Base-by-base conservation (phyloP, 192 early-diverging fungal species). In the Kickxella alabastrina region DNA sequence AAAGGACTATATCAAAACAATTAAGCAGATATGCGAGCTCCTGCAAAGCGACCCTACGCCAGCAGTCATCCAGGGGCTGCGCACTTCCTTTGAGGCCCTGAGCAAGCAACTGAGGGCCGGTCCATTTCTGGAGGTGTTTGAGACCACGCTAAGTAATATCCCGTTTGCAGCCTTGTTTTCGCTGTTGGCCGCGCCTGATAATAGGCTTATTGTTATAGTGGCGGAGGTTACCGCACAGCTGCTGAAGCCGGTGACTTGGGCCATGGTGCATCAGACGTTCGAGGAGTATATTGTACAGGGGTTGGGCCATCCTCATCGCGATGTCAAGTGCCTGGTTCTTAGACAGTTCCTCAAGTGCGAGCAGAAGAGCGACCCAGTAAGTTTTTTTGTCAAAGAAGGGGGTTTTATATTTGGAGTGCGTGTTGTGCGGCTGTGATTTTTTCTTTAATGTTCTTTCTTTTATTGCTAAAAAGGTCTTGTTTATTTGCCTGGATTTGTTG, bases 271-370 rank as follows among this genome's bases (percentile, higher is more conserved):
- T 44, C 59, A 70, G 51, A 70, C 62, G 23, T 71, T 71, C 19
- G 67, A 71, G 26, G 75, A 77, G 48, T 71, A 77, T 41, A 68
- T 77, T 22, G 55, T 71, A 25, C 65, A 70, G 41, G 75, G 75
- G 15, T 49, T 77, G 36, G 63, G 54, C 24, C 67, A 70, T 31
- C 67, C 67, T 25, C 62, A 77, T 40, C 68, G 62, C 6, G 55
- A 43, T n/a, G 73, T 76, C 6, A 63, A 65, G 42, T 53, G 51
- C 18, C 59, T 76, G 43, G 73, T 68, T 12, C 44, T 76, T 50
- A 53, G 52, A 5, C 73, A 76, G 52, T 64, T 76, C 34, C 47
- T 68, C 34, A 76, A 76, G 45, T 76, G 58, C 46, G 54, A 65
- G 42, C 45, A 52, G 6, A 36, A 43, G 15, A 49, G 52, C 10